Evolutionary conservation across 2,329 filamentous ascomycete genomes (phyloP), one percentile per base, ranked within the genome.

Genomic region (Apiospora phragmitis): DNA sequence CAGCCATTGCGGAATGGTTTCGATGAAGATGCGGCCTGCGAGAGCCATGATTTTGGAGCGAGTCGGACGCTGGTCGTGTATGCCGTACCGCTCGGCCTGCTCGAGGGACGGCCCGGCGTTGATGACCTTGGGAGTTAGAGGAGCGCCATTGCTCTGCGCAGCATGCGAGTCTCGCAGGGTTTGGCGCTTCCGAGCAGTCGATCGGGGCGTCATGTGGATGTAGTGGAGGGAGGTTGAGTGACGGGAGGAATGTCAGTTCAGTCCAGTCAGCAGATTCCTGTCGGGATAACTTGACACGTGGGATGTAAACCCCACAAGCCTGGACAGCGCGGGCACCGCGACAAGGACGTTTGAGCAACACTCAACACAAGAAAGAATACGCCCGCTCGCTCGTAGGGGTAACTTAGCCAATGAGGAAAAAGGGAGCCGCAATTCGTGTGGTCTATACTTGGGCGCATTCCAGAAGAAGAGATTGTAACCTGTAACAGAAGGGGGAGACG

Each of bases 1-100:
- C 47, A 93, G 81, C 87, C 88, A 91, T 80, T 87, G 86, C 42
- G 89, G 88, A 71, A 92, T 87, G 51, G 86, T 87, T 78, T 88
- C 86, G 75, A 87, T 86, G 74, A 87, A 85, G 72, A 88, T 85
- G 74, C 85, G 85, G 70, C 85, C 85, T 51, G 84, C 82, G 72
- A 87, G 80, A 67, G 84, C 85, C 81, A 87, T 83, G 72, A 85
- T 82, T 76, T 84, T 85, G 72, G 84, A 85, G 74, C 83, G 83
- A 70, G 85, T 81, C 70, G 85, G 82, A 69, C 85, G 81, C 75
- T 85, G 83, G 80, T 88, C 85, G 77, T 86, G 82, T 76, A 87
- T 87, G 73, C 86, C 86, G 79, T 87, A 87, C 80, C 86, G 83
- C 73, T 87, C 82, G 72, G 86, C 86, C 80, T 87, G 86, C 77